phyloP scores from a whole-genome alignment of 805 yeast species.

The Hermanozyma aechmeae region DNA sequence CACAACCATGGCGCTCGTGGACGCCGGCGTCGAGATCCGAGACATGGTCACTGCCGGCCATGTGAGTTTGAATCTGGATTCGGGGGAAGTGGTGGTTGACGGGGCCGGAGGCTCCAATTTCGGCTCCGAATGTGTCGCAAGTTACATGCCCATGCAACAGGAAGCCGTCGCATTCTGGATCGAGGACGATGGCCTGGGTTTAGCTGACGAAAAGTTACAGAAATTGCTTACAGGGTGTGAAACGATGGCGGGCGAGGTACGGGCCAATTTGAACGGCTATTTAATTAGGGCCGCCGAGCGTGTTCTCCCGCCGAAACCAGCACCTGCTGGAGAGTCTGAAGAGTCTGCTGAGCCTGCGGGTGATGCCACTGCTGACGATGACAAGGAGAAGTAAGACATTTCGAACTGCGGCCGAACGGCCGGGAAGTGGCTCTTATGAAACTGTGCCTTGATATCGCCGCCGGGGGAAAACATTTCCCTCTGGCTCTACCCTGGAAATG shows the following conservation, averaged over 20 bases:
- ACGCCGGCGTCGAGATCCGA: slow-evolving; percentile 73
- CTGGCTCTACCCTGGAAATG: not conserved
- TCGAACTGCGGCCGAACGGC: too few species aligned
- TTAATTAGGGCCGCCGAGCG: slow-evolving; percentile 14
- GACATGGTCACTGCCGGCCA: slow-evolving; percentile 69
- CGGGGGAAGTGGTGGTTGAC: too few species aligned
- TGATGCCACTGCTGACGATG: too few species aligned
- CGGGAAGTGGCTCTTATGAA: not conserved
- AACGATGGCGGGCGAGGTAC: slow-evolving; percentile 30
- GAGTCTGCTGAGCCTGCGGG: too few species aligned
- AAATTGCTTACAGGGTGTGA: slow-evolving; percentile 35
- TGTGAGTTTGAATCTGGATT: slow-evolving; percentile 16
- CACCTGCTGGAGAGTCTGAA: too few species aligned
- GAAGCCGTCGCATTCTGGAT: slow-evolving; percentile 56
- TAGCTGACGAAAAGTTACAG: slow-evolving; percentile 14
- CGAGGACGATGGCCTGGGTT: slow-evolving; percentile 13
- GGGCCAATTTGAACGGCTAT: slow-evolving; percentile 38
- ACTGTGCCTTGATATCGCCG: slow-evolving; percentile 1
- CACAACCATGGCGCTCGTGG: slow-evolving; percentile 67
- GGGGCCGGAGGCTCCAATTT: too few species aligned
- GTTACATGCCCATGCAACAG: slow-evolving; percentile 45
- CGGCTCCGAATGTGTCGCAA: slow-evolving; percentile 21
- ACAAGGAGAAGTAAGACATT: too few species aligned
- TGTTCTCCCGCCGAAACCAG: too few species aligned
- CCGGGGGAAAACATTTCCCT: slow-evolving; percentile 1